Conservation (phyloP, 2,329 filamentous ascomycete species). For the Venturia aucupariae region DNA sequence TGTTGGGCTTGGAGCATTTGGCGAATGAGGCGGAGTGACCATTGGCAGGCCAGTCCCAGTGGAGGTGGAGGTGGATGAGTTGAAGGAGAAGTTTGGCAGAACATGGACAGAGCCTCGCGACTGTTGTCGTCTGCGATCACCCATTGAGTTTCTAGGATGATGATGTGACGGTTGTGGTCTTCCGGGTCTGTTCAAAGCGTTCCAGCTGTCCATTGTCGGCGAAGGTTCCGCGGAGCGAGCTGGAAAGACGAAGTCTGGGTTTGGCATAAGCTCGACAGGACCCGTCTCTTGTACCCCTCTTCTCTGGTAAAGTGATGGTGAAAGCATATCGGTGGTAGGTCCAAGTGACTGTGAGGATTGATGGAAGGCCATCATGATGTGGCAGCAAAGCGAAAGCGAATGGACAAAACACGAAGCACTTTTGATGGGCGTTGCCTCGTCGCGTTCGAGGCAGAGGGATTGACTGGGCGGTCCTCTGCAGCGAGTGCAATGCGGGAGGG, state of each 20-base stretch:
- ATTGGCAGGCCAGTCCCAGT: constrained; percentile 20
- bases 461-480: not conserved
- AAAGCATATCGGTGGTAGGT: not conserved
- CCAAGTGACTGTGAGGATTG: constrained; percentile 4
- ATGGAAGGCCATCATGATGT: not conserved
- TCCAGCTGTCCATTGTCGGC: constrained; percentile 15
- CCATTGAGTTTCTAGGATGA: constrained; percentile 21
- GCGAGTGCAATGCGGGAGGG: not conserved
- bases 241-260: constrained; percentile 41
- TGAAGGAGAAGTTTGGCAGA: constrained; percentile 41
- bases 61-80: constrained; percentile 31
- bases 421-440: not conserved
- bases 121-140: constrained; percentile 25
- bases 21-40: constrained; percentile 30
- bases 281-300: constrained; percentile 9
- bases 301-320: constrained; percentile 10
- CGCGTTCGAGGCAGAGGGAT: not conserved
- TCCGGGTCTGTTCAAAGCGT: constrained; percentile 23
- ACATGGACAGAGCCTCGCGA: constrained; percentile 34
- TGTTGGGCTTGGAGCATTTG: constrained; percentile 25
- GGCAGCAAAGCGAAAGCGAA: not conserved
- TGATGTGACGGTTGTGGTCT: constrained; percentile 29
- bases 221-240: constrained; percentile 24
- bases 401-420: not conserved
- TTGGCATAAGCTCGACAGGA: constrained; percentile 33